A percentile compares a stretch with the other conserved stretches of the same genome.
Conservation (phyloP, 176 grass and related monocot genomes). For the Dactylis glomerata region DNA sequence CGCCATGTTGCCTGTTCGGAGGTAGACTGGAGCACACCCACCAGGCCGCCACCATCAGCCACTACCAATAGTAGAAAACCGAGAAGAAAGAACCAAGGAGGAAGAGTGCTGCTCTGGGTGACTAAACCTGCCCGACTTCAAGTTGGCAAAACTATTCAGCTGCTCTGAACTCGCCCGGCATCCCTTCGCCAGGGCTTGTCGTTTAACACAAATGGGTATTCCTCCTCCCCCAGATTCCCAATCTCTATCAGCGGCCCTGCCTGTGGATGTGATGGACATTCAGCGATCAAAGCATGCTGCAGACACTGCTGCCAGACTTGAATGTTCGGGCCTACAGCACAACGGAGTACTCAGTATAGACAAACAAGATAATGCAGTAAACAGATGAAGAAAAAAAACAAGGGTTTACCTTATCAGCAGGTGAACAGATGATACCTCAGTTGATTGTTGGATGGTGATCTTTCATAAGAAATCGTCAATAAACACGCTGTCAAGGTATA, state of each 20-base stretch:
- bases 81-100: not conserved
- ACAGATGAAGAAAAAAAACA: not conserved
- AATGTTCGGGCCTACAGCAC: not conserved
- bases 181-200: not conserved
- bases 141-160: not conserved
- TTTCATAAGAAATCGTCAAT: not conserved
- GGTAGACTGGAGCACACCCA: not conserved
- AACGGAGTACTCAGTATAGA: slow-evolving; percentile 7
- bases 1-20: not conserved
- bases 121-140: not conserved
- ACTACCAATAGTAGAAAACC: not conserved
- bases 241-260: not conserved
- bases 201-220: not conserved
- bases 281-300: not conserved
- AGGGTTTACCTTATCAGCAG: not conserved
- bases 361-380: not conserved
- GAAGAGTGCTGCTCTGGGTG: not conserved
- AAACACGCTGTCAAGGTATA: not conserved
- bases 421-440: not conserved
- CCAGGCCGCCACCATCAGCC: not conserved
- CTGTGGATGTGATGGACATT: not conserved
- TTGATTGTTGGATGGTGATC: not conserved
- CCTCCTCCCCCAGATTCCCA: not conserved
- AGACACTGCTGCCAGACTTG: not conserved
- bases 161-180: not conserved